phyloP scores from a whole-genome alignment of 768 basidiomycete species.

The Termitomyces bulborhizus region DNA sequence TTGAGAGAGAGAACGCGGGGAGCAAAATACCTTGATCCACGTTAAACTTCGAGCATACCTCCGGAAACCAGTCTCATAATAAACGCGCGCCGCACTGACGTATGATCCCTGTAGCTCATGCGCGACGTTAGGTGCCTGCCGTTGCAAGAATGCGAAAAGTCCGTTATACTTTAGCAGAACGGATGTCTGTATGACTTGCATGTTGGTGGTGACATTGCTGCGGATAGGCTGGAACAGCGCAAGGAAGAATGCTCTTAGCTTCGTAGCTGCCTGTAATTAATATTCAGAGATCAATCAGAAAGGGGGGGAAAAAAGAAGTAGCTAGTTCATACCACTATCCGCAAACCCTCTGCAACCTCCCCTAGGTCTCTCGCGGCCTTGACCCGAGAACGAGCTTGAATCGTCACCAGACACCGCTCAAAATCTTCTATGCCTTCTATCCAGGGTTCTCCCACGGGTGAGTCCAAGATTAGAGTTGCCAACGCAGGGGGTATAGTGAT shows the following conservation, averaged over 20 bases:
- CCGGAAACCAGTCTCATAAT: constrained; percentile 94
- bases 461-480: constrained; percentile 74
- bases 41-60: constrained; percentile 81
- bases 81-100: constrained; percentile 73
- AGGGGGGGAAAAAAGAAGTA: not conserved
- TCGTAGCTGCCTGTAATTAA: constrained; percentile 69
- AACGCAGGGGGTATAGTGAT: constrained; percentile 80
- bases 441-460: constrained; percentile 86
- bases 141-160: constrained; percentile 79
- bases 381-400: constrained; percentile 72
- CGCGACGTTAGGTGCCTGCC: constrained; percentile 77
- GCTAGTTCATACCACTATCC: constrained; percentile 66
- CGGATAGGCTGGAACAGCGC: constrained; percentile 79
- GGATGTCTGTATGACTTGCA: constrained; percentile 88
- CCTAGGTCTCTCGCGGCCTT: constrained; percentile 81
- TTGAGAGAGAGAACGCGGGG: not conserved
- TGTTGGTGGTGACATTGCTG: constrained; percentile 80
- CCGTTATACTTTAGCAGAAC: constrained; percentile 78
- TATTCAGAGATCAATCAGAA: not conserved
- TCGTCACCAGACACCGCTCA: constrained; percentile 62
- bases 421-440: constrained; percentile 75
- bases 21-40: constrained; percentile 57
- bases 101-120: constrained; percentile 87
- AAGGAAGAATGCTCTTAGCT: constrained; percentile 82
- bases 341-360: constrained; percentile 79